Evolutionary conservation across 257 asterid species (phyloP), one percentile per base, ranked within the genome.

Genomic region (Nicotiana otophora): DNA sequence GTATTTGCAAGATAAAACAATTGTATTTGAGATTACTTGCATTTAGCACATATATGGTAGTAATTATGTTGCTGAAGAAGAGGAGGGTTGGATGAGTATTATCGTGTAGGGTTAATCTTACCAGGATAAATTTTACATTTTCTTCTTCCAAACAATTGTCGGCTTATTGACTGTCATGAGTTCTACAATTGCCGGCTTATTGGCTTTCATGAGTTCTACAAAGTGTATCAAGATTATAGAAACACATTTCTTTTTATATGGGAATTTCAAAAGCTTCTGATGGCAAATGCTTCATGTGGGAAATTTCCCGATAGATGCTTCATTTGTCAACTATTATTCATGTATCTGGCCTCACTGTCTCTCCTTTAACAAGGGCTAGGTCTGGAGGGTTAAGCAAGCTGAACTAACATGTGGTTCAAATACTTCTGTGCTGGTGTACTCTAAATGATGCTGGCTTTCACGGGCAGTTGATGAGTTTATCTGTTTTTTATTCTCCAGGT

Each of bases 371-470:
- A 72, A n/a, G 34, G 7, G 14, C 78, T 3, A 1, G 46, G 80
- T 26, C 28, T 74, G 80, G 30, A 26, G 20, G 62, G 62, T 51
- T 48, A 75, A 75, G 63, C 17, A 8, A 75, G 64, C 80, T 51
- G 80, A 75, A 16, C 17, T 75, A 75, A 75, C 34, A 11, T 74
- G 80, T 75, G 80, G 16, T 75, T 75, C 63, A 51, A 75, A 26
- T 74, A 51, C 42, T 14, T 36, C 9, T 74, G 61, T 23, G 62
- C 62, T 74, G 23, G 42, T 48, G 5, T 74, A 74, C 62, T 74
- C 51, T 74, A 72, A 48, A 66, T 33, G 10, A 75, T 16, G 80
- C 64, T 26, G 16, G 7, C 80, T 75, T 75, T 28, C 64, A 51
- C 10, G 17, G 33, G 16, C 63, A 75, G 14, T 15, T 75, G 63